A percentile compares a stretch with the other conserved stretches of the same genome.
phyloP scores from a whole-genome alignment of 2,329 filamentous ascomycete species.

The Fusarium fracticaudum region DNA sequence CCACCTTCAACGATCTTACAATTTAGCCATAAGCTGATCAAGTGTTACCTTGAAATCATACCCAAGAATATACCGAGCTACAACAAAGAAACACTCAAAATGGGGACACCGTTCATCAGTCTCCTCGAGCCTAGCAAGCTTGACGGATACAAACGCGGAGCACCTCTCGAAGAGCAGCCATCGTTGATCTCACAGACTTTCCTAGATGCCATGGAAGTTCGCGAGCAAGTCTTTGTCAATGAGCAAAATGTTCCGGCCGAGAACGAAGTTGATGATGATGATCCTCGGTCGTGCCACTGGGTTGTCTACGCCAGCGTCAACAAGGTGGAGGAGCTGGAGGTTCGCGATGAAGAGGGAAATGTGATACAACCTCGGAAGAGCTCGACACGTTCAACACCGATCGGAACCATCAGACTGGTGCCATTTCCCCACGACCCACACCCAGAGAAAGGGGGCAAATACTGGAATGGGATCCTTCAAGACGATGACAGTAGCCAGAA shows the following conservation, averaged over 20 bases:
- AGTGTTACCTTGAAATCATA: not conserved
- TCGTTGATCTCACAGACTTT: conserved; percentile 63
- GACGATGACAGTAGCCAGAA: conserved; percentile 34
- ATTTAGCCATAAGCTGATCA: not conserved
- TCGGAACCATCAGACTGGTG: conserved; percentile 82
- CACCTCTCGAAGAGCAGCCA: conserved; percentile 56
- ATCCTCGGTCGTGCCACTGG: conserved; percentile 84
- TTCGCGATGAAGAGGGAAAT: conserved; percentile 55
- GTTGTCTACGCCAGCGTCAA: conserved; percentile 79
- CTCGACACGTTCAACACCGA: conserved; percentile 58
- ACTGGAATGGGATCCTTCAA: conserved; percentile 56
- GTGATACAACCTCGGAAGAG: conserved; percentile 55
- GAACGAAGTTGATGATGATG: conserved; percentile 83
- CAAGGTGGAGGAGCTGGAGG: conserved; percentile 54
- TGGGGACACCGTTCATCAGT: conserved; percentile 62
- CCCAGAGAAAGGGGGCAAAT: conserved; percentile 60
- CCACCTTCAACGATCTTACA: not conserved
- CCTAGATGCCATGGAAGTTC: conserved; percentile 70
- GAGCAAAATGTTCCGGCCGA: conserved; percentile 69
- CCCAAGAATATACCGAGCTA: not conserved
- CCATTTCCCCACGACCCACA: conserved; percentile 81
- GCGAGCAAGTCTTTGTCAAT: conserved; percentile 67
- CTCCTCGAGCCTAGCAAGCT: conserved; percentile 60
- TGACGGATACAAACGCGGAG: conserved; percentile 56
- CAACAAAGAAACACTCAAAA: conserved; percentile 38